A percentile compares a stretch with the other conserved stretches of the same genome.
phyloP scores from a whole-genome alignment of 1,284 basidiomycete species.

The Wallemia mellicola region DNA sequence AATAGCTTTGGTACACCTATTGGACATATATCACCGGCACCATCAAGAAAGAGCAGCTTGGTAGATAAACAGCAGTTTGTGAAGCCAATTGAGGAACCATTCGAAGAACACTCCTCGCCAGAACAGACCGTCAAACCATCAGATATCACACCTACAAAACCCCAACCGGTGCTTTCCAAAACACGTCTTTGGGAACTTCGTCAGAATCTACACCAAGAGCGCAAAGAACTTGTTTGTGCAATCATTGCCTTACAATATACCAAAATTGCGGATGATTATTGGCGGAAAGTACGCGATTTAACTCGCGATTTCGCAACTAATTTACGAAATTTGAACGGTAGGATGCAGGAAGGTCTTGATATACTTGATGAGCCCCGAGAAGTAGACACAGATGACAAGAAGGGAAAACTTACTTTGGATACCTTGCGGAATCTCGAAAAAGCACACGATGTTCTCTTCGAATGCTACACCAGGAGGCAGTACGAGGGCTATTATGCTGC shows the following conservation, averaged over 20 bases:
- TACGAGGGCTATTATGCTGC: neutral
- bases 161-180: neutral
- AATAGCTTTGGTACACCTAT: neutral
- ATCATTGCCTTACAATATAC: neutral
- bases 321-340: neutral
- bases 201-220: neutral
- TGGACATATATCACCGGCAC: neutral
- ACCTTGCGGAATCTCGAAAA: neutral
- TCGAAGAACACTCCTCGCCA: neutral
- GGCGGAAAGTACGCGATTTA: neutral
- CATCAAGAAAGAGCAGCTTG: neutral
- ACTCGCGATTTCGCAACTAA: neutral
- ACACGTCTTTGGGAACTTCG: neutral
- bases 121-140: neutral
- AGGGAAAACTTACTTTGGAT: too few relatives aligned
- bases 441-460: neutral
- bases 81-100: conserved; percentile 1
- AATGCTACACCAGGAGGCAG: neutral
- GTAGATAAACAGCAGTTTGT: conserved; percentile 4
- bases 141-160: neutral
- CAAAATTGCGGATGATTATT: neutral
- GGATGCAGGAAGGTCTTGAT: neutral
- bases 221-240: neutral
- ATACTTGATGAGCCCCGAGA: too few relatives aligned
- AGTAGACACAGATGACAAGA: too few relatives aligned